Evolutionary conservation across 208 protist genomes (phyloP), one percentile per base, ranked within the genome.

Genomic region (Vickermania spadyakhi): DNA sequence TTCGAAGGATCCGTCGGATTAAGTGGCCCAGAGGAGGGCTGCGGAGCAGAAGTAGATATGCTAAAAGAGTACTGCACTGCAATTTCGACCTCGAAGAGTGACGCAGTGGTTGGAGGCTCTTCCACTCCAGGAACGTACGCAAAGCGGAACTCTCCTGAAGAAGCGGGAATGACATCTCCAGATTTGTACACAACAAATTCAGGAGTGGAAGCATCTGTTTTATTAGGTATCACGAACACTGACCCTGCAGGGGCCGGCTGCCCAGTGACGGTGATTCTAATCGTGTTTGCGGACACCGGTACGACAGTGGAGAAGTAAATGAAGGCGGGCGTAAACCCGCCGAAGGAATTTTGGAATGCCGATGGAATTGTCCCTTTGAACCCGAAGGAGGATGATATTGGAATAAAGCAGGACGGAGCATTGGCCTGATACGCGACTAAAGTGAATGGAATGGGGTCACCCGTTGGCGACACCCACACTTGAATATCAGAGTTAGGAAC

Each of bases 371-470:
- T 74, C 2, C 75, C 73, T 5, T 77, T 7, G 60, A 93, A 90
- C 3, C 49, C 58, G 57, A 77, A 85, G 26, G 36, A 27, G 2
- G 81, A 68, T 2, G 74, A 72, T 27, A 91, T 72, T 1, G 65
- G 59, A 31, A 94, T 73, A 52, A 77, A 72, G 64, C 87, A 94
- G 18, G 62, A 51, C n/a, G 77, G 76, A n/a, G 21, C 52, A 68
- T 86, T 91, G 1, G 87, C 79, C 29, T 86, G 68, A 28, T 84
- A 86, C 62, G 79, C 86, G 52, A 81, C 86, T 54, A 94, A 80
- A 45, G 75, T 73, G 62, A 94, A 94, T 2, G 87, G 84, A 0
- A 81, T 76, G 2, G 87, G 79, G 2, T 71, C 79, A 30, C 85
- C 82, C 2, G 29, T 5, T 25, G 77, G 74, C 2, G 71, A 58